Evolutionary conservation across 2,329 filamentous ascomycete genomes (phyloP).

Genomic region (Xylaria polymorpha): DNA sequence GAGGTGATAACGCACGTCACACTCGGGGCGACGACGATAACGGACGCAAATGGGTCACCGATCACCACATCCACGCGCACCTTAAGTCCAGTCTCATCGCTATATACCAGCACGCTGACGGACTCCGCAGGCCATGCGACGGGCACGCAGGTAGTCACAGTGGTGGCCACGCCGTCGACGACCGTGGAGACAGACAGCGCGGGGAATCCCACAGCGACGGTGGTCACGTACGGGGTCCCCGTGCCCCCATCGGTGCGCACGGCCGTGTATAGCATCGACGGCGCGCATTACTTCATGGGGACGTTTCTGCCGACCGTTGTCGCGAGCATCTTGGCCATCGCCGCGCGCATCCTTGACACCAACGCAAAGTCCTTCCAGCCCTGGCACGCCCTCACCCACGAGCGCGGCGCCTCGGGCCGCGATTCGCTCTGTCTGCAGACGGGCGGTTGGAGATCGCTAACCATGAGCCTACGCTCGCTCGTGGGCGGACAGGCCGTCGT

Average conservation of each 20-base stretch:
- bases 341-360: slow-evolving; percentile 41
- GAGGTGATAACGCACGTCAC: slow-evolving; percentile 13
- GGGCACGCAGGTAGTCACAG: slow-evolving; percentile 38
- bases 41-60: not conserved
- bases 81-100: not conserved
- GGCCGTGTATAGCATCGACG: slow-evolving; percentile 14
- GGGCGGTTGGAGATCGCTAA: slow-evolving; percentile 40
- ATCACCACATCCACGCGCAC: slow-evolving; percentile 7
- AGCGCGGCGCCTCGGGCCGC: slow-evolving; percentile 47
- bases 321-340: slow-evolving; percentile 40
- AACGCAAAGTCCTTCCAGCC: slow-evolving; percentile 51
- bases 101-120: slow-evolving; percentile 21
- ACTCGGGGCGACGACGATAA: slow-evolving; percentile 13
- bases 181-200: slow-evolving; percentile 35
- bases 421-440: slow-evolving; percentile 50
- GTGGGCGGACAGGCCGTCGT: slow-evolving; percentile 44
- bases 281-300: slow-evolving; percentile 43
- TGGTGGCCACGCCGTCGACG: slow-evolving; percentile 37
- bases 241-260: not conserved
- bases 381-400: slow-evolving; percentile 52
- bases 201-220: slow-evolving; percentile 42
- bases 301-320: slow-evolving; percentile 43
- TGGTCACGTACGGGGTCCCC: slow-evolving; percentile 37
- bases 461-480: slow-evolving; percentile 42
- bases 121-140: slow-evolving; percentile 39